phyloP scores from a whole-genome alignment of 2,329 filamentous ascomycete genomes.

The Ophiostoma tasmaniense region DNA sequence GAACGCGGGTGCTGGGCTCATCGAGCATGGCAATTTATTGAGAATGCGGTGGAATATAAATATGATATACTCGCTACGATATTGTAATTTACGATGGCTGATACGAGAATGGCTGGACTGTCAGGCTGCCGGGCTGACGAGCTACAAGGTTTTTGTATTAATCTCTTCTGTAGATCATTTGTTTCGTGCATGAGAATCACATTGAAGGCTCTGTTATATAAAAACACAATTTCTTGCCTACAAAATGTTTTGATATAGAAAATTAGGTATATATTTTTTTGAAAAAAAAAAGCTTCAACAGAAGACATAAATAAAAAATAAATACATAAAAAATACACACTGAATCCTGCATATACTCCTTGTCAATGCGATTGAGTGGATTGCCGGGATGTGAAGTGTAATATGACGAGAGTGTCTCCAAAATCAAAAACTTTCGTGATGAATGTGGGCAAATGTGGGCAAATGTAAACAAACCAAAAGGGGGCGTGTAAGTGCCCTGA shows the following conservation, averaged over 20 bases:
- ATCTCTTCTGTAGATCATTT: too few species aligned
- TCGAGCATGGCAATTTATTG: neutral
- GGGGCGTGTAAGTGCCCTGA: neutral
- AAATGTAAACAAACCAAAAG: constrained; percentile 2
- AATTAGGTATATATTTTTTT: too few species aligned
- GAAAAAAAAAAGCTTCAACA: neutral
- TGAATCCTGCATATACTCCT: neutral
- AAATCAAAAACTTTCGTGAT: neutral
- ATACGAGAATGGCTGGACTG: neutral
- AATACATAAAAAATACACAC: neutral
- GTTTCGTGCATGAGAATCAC: too few species aligned
- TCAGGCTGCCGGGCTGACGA: neutral
- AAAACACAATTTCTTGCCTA: too few species aligned
- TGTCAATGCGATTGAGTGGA: neutral
- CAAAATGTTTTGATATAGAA: too few species aligned
- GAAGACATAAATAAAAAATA: neutral
- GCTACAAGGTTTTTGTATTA: neutral
- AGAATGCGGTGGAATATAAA: neutral
- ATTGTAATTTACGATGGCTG: neutral
- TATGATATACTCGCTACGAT: neutral
- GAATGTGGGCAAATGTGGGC: neutral
- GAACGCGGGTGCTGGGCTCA: neutral
- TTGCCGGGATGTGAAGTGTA: neutral
- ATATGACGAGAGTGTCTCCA: neutral
- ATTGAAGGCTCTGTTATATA: too few species aligned